phyloP scores from a whole-genome alignment of 257 asterid genomes.

The Gentiana straminea region DNA sequence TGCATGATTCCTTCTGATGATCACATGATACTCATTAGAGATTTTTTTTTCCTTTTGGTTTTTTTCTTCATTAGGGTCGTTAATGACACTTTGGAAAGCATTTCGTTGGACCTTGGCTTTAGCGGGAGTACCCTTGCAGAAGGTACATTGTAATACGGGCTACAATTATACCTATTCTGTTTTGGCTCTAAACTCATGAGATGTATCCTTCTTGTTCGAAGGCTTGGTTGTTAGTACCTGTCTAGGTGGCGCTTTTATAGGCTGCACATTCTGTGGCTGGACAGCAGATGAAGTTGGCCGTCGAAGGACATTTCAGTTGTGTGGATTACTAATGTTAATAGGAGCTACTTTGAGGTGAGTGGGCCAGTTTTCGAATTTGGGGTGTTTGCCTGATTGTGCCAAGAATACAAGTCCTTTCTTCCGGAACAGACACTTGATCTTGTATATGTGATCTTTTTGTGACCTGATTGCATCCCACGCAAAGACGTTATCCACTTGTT shows the following conservation, averaged over 20 bases:
- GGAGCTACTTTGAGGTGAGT: constrained; percentile 73
- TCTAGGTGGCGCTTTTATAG: constrained; percentile 81
- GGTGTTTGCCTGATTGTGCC: too few species aligned
- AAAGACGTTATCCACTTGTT: too few species aligned
- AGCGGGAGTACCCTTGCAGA: constrained; percentile 76
- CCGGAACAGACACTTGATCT: too few species aligned
- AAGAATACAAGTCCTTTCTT: too few species aligned
- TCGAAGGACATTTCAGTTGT: constrained; percentile 69
- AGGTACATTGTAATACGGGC: constrained; percentile 38
- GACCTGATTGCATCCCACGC: too few species aligned
- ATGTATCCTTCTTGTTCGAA: constrained; percentile 18
- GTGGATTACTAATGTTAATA: constrained; percentile 81
- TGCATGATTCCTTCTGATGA: neutral
- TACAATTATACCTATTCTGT: constrained; percentile 5
- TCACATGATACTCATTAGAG: too few species aligned
- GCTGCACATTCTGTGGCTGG: constrained; percentile 83
- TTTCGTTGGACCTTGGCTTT: constrained; percentile 81
- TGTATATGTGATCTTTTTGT: too few species aligned
- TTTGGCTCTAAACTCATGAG: constrained; percentile 10
- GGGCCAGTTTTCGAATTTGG: neutral
- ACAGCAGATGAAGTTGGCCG: constrained; percentile 80
- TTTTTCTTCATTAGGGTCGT: constrained; percentile 53
- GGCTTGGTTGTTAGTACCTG: constrained; percentile 92
- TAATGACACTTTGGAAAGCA: constrained; percentile 85
- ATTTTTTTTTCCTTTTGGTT: constrained; percentile 11